Evolutionary conservation across 805 yeast genomes (phyloP), one percentile per base, ranked within the genome.

Genomic region (Zygotorulaspora florentina): DNA sequence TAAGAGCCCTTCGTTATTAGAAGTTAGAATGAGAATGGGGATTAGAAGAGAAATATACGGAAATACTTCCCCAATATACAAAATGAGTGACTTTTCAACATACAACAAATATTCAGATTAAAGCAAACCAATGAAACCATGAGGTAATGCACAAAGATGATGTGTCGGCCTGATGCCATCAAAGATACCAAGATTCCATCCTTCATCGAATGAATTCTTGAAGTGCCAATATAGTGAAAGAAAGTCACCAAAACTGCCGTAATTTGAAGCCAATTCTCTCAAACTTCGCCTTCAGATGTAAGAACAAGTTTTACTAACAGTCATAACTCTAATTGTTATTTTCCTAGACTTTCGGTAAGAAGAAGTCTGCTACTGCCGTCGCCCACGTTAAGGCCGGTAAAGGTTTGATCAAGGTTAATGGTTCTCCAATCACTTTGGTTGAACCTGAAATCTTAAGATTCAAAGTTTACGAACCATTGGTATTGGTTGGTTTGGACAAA

Each of bases 321-420:
- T 26, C 28, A 13, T 35, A 31, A 39, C 38, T 16, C 31, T 33
- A 31, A 33, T 46, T 39, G 28, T 16, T 64, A 20, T 20, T 64
- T 45, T 44, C 16, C 23, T 74, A 90, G 96, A 93, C 98, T 76
- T 93, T 93, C 80, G 99, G 99, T 80, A 93, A 91, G 83, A 93
- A 93, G 91, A 93, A 86, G 83, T 87, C 96, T 73, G 99, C 99
- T 71, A 93, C 99, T 70, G 99, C 99, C 72, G 99, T 93, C 73
- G 99, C 99, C 78, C 96, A 89, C 80, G 96, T 91, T 69, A 89
- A 89, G 82, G 90, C 93, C 79, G 99, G 99, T 79, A 87, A 85
- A 79, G 99, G 99, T 80, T 86, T 93, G 75, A 85, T 93, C 81
- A 93, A 93, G 83, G 95, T 93, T 67, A 93, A 93, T 83, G 99